These are phyloP conservation scores for Castanea mollissima DNA, from an alignment of 306 rosid species.

Conservation along the genomic window DNA sequence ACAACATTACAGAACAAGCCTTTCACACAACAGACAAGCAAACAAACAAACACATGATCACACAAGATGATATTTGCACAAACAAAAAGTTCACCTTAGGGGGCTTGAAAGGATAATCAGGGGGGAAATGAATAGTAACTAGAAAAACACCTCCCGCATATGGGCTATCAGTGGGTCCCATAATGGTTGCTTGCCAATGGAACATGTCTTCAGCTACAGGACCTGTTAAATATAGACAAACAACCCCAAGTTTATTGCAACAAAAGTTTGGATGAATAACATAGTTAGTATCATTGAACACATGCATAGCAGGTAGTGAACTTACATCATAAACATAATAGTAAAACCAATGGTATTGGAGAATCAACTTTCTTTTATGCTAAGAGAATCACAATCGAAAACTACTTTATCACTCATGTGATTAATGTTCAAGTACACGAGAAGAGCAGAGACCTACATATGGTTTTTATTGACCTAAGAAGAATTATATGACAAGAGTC, in stretches of 20 bases:
- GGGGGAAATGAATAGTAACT: conserved; percentile 62
- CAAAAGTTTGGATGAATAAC: background rate
- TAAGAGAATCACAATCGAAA: background rate
- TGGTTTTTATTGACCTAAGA: background rate
- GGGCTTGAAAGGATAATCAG: conserved; percentile 77
- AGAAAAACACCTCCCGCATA: conserved; percentile 74
- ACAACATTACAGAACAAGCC: background rate
- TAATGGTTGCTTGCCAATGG: conserved; percentile 73
- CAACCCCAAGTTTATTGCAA: background rate
- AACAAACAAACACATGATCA: background rate
- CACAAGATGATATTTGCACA: background rate
- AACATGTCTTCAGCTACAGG: conserved; percentile 82
- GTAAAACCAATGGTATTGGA: background rate
- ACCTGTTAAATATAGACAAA: conserved; percentile 31
- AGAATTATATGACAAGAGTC: background rate
- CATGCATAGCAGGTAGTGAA: background rate
- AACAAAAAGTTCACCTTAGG: conserved; percentile 52
- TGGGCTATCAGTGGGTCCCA: conserved; percentile 78
- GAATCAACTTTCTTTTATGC: background rate
- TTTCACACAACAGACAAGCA: background rate
- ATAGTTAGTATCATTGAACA: background rate
- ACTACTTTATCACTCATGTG: background rate
- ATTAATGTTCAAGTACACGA: background rate
- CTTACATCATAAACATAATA: background rate
- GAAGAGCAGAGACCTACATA: background rate